These are phyloP conservation scores for Stentor coeruleus DNA, from an alignment of 73 alveolate genomes.

Conservation along the genomic window DNA sequence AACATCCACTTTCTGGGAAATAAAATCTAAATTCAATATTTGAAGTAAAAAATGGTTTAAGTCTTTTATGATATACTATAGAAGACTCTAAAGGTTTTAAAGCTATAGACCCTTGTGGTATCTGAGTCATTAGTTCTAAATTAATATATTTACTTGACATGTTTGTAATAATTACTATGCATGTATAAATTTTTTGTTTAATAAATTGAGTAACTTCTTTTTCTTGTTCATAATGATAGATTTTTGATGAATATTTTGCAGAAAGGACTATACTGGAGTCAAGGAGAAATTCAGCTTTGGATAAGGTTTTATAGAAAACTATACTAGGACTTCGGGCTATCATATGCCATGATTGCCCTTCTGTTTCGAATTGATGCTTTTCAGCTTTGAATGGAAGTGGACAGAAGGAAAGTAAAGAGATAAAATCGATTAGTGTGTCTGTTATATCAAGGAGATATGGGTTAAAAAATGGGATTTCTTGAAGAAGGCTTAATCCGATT, in stretches of 20 bases:
- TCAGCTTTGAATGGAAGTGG: background rate
- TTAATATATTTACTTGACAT: too few species aligned
- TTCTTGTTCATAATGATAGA: too few species aligned
- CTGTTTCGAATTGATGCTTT: background rate
- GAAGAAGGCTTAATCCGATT: constrained; percentile 39
- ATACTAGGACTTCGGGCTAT: background rate
- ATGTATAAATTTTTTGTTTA: background rate
- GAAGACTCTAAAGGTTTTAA: constrained; percentile 38
- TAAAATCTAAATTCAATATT: constrained; percentile 42
- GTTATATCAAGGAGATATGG: background rate
- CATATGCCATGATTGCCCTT: background rate
- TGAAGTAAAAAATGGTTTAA: constrained; percentile 30
- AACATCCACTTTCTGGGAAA: constrained; percentile 48
- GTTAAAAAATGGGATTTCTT: background rate
- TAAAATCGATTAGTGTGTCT: background rate
- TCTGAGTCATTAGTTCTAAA: constrained; percentile 73
- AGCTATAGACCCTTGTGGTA: constrained; percentile 92
- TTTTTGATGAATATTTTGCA: too few species aligned
- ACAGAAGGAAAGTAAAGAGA: background rate
- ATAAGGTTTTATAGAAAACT: constrained; percentile 11
- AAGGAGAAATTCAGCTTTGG: too few species aligned
- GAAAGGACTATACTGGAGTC: too few species aligned
- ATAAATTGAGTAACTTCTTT: background rate
- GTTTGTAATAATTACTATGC: background rate
- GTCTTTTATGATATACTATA: background rate